A percentile compares a stretch with the other conserved stretches of the same genome.
phyloP scores from a whole-genome alignment of 192 early-diverging fungal species.

The Rhizoclosmatium sp. region DNA sequence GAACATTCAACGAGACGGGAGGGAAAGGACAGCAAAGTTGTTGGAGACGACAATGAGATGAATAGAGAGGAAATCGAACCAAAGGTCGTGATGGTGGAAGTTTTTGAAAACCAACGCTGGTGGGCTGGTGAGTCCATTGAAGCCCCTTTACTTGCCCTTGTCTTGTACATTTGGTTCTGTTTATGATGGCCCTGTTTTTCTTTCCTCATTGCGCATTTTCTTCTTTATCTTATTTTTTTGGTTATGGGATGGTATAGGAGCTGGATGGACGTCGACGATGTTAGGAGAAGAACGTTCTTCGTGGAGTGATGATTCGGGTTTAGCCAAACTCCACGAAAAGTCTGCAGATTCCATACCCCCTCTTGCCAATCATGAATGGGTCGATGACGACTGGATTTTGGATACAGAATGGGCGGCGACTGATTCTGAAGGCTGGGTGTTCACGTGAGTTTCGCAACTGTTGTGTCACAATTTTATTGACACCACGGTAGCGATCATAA shows the following conservation, averaged over 20 bases:
- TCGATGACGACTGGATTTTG: slow-evolving; percentile 28
- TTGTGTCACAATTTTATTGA: background rate
- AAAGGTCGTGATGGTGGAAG: slow-evolving; percentile 7
- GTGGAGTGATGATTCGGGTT: slow-evolving; percentile 18
- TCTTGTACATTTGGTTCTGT: background rate
- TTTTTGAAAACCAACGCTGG: slow-evolving; percentile 38
- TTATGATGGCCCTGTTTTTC: background rate
- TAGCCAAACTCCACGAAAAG: background rate
- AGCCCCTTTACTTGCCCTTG: background rate
- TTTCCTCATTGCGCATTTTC: background rate
- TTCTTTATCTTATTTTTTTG: background rate
- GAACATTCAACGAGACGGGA: background rate
- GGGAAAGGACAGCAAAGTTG: background rate
- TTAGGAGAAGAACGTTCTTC: slow-evolving; percentile 16
- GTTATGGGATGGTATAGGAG: background rate
- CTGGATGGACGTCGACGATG: slow-evolving; percentile 30
- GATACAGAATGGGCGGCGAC: slow-evolving; percentile 22
- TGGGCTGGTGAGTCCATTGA: slow-evolving; percentile 30
- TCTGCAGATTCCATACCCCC: slow-evolving; percentile 3
- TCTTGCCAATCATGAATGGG: slow-evolving; percentile 9
- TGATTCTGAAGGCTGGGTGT: slow-evolving; percentile 31
- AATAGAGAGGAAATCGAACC: background rate
- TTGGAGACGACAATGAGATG: background rate
- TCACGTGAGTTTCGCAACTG: slow-evolving; percentile 10
- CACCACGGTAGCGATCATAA: slow-evolving; percentile 18